These are phyloP conservation scores for Nigrospora sphaerica DNA, from an alignment of 2,329 filamentous ascomycete species.

Conservation along the genomic window DNA sequence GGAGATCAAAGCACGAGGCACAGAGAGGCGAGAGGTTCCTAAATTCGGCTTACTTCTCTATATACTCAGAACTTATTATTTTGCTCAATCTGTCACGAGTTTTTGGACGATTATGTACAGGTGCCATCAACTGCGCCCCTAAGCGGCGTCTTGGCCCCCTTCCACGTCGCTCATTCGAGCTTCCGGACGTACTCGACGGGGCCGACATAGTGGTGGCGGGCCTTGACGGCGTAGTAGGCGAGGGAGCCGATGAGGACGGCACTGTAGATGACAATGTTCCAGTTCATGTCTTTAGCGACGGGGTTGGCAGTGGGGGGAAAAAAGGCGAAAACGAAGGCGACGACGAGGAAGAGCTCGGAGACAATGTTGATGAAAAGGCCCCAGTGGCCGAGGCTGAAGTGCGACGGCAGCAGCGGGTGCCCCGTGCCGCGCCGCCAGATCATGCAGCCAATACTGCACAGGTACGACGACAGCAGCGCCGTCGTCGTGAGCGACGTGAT, in stretches of 20 bases:
- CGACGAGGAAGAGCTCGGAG: constrained; percentile 41
- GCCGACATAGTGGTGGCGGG: background rate
- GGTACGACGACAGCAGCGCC: constrained; percentile 24
- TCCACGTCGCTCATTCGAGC: background rate
- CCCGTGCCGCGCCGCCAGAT: constrained; percentile 24
- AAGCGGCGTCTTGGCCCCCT: background rate
- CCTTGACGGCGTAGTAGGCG: background rate
- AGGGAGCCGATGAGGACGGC: background rate
- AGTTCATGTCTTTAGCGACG: background rate
- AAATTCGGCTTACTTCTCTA: too few species aligned
- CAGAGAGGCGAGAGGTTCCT: too few species aligned
- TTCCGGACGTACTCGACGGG: constrained; percentile 1
- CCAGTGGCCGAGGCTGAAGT: constrained; percentile 37
- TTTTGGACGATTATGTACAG: too few species aligned
- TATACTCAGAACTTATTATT: too few species aligned
- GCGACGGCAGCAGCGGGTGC: constrained; percentile 21
- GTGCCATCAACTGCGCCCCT: too few species aligned
- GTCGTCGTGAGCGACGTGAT: constrained; percentile 24
- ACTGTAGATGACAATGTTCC: background rate
- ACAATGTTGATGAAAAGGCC: constrained; percentile 38
- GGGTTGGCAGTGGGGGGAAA: constrained; percentile 29
- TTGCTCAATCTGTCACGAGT: too few species aligned
- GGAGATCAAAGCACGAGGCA: too few species aligned
- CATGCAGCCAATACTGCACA: constrained; percentile 23
- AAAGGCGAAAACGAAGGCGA: constrained; percentile 50